Percentiles rank a stretch among this genome's conserved stretches.
phyloP scores from a whole-genome alignment of 2,329 filamentous ascomycete genomes.

The Aspergillus phoenicis region DNA sequence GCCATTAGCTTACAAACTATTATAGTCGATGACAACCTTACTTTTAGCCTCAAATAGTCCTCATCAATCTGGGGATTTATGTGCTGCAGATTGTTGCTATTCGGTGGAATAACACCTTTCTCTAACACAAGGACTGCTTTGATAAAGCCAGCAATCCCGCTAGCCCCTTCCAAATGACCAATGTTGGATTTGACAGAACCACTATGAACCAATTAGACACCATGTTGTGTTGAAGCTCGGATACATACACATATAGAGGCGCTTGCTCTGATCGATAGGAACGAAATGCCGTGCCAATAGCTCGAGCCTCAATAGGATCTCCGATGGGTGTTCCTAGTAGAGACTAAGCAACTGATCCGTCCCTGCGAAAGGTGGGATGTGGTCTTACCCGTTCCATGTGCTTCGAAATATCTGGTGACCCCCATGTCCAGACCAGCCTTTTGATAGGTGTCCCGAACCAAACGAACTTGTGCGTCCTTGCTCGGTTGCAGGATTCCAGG shows the following conservation, averaged over 20 bases:
- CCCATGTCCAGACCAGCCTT: conserved; percentile 14
- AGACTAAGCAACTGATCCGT: neutral
- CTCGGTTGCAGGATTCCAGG: conserved; percentile 28
- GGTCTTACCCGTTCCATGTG: conserved; percentile 14
- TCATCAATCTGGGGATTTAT: conserved; percentile 14
- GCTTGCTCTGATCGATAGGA: neutral
- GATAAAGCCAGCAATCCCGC: conserved; percentile 45
- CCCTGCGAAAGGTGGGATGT: neutral
- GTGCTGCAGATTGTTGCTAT: conserved; percentile 30
- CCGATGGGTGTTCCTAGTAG: conserved; percentile 37
- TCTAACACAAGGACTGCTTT: conserved; percentile 49
- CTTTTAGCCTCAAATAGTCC: conserved; percentile 6
- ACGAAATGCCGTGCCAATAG: conserved; percentile 18
- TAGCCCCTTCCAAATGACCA: conserved; percentile 35
- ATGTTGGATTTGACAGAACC: conserved; percentile 18
- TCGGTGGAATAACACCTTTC: conserved; percentile 48
- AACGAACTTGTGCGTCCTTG: conserved; percentile 27
- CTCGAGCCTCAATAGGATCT: conserved; percentile 24
- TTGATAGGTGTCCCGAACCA: conserved; percentile 32
- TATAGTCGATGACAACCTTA: neutral
- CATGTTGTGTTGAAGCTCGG: neutral
- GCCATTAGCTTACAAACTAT: neutral
- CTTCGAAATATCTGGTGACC: conserved; percentile 15
- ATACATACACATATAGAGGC: conserved; percentile 9
- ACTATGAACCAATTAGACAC: neutral